A percentile compares a stretch with the other conserved stretches of the same genome.
phyloP scores from a whole-genome alignment of 345 rosid genomes.

The Gossypioides kirkii region DNA sequence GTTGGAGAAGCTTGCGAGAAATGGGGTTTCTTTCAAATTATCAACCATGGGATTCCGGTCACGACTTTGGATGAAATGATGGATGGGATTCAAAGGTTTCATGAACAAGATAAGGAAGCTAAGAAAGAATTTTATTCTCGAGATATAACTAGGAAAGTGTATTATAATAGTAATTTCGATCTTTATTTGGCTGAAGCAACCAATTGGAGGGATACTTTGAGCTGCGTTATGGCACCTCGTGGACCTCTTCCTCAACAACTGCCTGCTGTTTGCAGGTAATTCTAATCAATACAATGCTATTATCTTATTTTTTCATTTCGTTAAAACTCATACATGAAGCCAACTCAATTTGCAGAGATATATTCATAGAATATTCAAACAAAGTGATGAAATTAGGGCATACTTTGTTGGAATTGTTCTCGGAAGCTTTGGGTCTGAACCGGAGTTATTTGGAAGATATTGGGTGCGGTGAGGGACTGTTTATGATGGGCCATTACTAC shows the following conservation, averaged over 20 bases:
- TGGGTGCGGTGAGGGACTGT: conserved; percentile 19
- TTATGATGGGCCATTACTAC: conserved; percentile 27
- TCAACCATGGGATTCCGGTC: conserved; percentile 42
- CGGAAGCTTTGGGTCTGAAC: conserved; percentile 32
- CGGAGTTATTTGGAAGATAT: conserved; percentile 18
- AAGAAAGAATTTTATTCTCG: conserved; percentile 20
- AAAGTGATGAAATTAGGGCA: neutral
- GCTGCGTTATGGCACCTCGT: conserved; percentile 24
- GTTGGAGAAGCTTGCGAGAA: conserved; percentile 21
- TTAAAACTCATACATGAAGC: no score
- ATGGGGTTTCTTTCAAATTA: conserved; percentile 70
- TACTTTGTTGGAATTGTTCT: conserved; percentile 20
- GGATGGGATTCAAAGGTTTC: conserved; percentile 23
- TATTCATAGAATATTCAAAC: neutral
- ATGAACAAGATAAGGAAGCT: conserved; percentile 18
- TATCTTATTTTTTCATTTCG: neutral
- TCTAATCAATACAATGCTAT: no score
- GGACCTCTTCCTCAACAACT: neutral
- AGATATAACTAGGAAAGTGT: conserved; percentile 10
- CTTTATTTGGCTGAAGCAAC: conserved; percentile 25
- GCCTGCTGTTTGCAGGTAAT: conserved; percentile 4
- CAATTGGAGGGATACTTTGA: conserved; percentile 38
- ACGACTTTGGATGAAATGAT: conserved; percentile 16
- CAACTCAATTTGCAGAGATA: neutral
- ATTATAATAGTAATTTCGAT: conserved; percentile 27